Conservation (phyloP, 257 asterid genomes). For the Haberlea rhodopensis region DNA sequence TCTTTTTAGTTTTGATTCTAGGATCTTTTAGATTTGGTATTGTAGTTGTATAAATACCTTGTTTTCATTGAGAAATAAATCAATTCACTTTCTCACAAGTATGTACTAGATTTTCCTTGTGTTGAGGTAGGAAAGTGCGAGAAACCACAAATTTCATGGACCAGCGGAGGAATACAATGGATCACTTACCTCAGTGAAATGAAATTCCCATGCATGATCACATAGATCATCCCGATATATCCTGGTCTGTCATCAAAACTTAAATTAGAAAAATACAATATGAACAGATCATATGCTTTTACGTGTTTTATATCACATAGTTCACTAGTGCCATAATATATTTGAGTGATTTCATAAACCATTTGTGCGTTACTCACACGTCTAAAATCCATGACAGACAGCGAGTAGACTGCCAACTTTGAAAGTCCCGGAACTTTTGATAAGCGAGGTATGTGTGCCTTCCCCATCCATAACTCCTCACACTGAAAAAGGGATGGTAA, state of each 20-base stretch:
- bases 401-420: conserved; percentile 52
- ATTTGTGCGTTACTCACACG: conserved; percentile 53
- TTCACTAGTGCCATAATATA: no score
- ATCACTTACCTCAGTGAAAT: conserved; percentile 59
- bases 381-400: conserved; percentile 63
- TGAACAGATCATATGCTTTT: background rate
- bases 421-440: conserved; percentile 52
- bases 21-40: no score
- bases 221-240: conserved; percentile 65
- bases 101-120: background rate
- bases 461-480: conserved; percentile 68
- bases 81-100: no score
- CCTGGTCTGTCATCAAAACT: conserved; percentile 52
- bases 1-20: no score
- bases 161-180: background rate
- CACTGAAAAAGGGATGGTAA: conserved; percentile 39
- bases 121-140: no score
- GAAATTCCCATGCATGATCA: conserved; percentile 77
- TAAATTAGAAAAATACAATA: conserved; percentile 22
- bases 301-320: background rate
- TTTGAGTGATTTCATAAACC: background rate
- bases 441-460: conserved; percentile 76
- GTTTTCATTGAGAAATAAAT: no score
- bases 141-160: background rate
- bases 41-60: no score